Evolutionary conservation across 768 basidiomycete species (phyloP).

Genomic region (Psilocybe azurescens): DNA sequence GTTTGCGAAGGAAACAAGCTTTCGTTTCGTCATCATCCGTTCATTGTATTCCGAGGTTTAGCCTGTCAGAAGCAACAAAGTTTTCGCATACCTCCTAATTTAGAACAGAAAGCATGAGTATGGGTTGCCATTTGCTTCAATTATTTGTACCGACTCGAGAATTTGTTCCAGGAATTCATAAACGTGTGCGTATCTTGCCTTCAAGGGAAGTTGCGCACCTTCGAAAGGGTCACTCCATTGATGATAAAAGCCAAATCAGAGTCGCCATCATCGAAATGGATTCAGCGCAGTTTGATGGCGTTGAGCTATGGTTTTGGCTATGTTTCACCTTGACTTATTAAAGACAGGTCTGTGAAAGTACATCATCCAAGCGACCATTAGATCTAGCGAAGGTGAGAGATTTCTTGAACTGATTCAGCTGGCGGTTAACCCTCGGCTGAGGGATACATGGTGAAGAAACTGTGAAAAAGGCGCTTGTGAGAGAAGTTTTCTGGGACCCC

Average conservation of each 20-base stretch:
- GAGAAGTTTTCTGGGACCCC: not conserved
- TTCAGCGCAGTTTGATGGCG: not conserved
- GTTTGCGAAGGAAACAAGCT: constrained; percentile 3
- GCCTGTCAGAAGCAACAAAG: constrained; percentile 9
- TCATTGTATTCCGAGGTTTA: constrained; percentile 18
- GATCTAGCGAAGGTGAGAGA: not conserved
- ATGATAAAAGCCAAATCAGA: not conserved
- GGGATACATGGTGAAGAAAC: constrained; percentile 13
- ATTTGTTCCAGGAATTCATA: constrained; percentile 3
- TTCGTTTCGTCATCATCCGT: constrained; percentile 12
- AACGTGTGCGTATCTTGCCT: constrained; percentile 3
- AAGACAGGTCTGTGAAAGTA: no score
- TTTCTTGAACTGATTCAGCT: constrained; percentile 13
- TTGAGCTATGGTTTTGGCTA: not conserved
- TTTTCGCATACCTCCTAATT: constrained; percentile 17
- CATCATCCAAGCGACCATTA: not conserved
- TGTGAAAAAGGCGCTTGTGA: constrained; percentile 11
- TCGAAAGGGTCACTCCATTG: not conserved
- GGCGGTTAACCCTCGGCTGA: constrained; percentile 20
- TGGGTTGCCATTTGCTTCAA: constrained; percentile 14
- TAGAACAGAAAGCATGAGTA: constrained; percentile 21
- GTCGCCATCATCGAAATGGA: not conserved
- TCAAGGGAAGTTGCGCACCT: not conserved
- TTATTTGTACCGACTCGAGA: constrained; percentile 16
- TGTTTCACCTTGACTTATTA: constrained; percentile 5